Percentiles rank a stretch among this genome's conserved stretches.
Evolutionary conservation across 495 filamentous ascomycete species (phyloP).

Genomic region (Penicillium atrosanguineum): DNA sequence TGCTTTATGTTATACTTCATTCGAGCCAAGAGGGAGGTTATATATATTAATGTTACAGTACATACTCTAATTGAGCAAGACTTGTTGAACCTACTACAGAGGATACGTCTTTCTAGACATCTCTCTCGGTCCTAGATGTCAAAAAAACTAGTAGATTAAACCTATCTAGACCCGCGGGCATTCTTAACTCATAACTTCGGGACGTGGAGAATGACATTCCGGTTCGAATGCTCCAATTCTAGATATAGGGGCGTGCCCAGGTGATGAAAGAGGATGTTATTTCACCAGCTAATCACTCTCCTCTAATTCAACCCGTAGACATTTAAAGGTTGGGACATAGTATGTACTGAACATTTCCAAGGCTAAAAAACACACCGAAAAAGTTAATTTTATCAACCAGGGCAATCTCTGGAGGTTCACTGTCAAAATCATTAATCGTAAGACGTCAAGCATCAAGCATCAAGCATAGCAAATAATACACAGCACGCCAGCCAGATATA

Average conservation of each 20-base stretch:
- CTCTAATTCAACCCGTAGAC: too few species aligned
- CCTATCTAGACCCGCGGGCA: too few species aligned
- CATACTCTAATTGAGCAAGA: slow-evolving; percentile 18
- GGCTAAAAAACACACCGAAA: neutral
- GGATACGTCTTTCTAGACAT: too few species aligned
- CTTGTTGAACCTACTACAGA: neutral
- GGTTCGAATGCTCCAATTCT: too few species aligned
- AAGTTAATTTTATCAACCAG: neutral
- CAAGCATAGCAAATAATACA: neutral
- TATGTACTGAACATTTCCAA: neutral
- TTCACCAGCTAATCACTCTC: too few species aligned
- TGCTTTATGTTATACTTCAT: neutral
- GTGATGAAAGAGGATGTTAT: too few species aligned
- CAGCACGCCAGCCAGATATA: neutral
- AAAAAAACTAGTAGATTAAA: too few species aligned
- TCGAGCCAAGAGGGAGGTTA: slow-evolving; percentile 2
- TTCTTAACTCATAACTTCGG: too few species aligned
- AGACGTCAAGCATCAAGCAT: neutral
- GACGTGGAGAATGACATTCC: too few species aligned
- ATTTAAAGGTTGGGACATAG: too few species aligned
- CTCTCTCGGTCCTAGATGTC: too few species aligned
- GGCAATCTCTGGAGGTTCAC: neutral
- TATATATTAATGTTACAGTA: slow-evolving; percentile 26
- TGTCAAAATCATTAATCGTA: neutral
- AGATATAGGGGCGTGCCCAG: too few species aligned